Evolutionary conservation across 202 grass and related monocot species (phyloP), one percentile per base, ranked within the genome.

Genomic region (Musa balbisiana): DNA sequence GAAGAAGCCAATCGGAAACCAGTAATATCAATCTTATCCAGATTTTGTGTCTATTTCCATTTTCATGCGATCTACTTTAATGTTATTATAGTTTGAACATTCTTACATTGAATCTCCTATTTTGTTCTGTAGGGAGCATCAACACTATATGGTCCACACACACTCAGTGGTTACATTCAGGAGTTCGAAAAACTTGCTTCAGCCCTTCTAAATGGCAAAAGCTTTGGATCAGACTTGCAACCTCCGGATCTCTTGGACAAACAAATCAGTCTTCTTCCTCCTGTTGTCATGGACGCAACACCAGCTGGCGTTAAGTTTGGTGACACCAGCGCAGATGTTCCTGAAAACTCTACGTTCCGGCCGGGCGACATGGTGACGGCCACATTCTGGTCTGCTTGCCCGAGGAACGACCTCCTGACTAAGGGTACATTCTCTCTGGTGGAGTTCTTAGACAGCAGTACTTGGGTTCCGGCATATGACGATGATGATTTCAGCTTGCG

Each of bases 91-190:
- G 33, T 43, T 43, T 43, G 33, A 43, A 43, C 33, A 43, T 43
- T 43, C 33, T 43, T 43, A 43, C 5, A 43, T 43, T 43, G 8
- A 43, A 43, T 43, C 33, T 8, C 33, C 5, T 43, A 43, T 43
- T 43, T 43, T 43, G 33, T 55, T 16, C 14, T 25, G 21, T 81
- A 98, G 94, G 91, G 94, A 24, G 94, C 91, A 62, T 98, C 94
- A n/a, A 94, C 91, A 3, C 79, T 98, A 74, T 98, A 94, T 60
- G 94, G 90, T 15, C 94, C 94, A 2, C 94, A 97, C 75, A 97
- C 94, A 23, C 84, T 91, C 75, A 97, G 86, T 73, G 90, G 84
- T 52, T 97, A 93, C 83, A 93, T 93, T 76, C 90, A 93, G 78
- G 94, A 97, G 78, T 97, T 97, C 80, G 72, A 90, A 74, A 97